Base-by-base conservation (phyloP, 116 monocot species). In the Iris pallida region DNA sequence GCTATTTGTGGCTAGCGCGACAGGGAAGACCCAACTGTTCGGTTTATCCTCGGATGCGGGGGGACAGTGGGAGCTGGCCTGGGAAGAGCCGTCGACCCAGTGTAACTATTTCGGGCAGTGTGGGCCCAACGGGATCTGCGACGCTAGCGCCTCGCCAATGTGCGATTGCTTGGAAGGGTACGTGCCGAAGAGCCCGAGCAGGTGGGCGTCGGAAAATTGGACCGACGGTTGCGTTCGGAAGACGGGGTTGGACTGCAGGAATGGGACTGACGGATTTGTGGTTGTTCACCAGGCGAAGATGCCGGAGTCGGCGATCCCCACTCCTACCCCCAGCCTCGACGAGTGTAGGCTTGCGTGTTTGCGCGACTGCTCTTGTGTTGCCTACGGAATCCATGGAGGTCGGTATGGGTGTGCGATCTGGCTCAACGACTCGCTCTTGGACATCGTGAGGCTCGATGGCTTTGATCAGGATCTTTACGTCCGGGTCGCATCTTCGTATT, bases 331-430 rank as follows among this genome's bases (percentile, higher is more conserved):
- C 11, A 76, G 59, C 14, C 66, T 76, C 7, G 80, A 72, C 12
- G 51, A 61, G 17, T 80, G 80, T 53, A 71, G 52, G 61, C 43
- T 44, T 1, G 20, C 7, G 61, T 80, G 80, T 55, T 71, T 76
- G 71, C 47, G 13, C 30, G 76, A 80, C 66, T 80, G 80, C 66
- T 75, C 75, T 0, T 80, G 80, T 59, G 53, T 59, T 20, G 80
- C 64, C 43, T 80, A 70, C 20, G 55, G 64, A 51, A 20, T 74
- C 42, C 52, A 62, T 5, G 53, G 59, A 0, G 42, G 11, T 11
- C 75, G 56, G n/a, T 71, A 61, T 47, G 81, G 73, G 43, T 81
- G 81, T 19, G 47, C 77, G 19, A 58, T 77, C 1, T 81, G 81
- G 81, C 54, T 43, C 0, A 6, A 57, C 8, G 73, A 81, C 30